Conservation (phyloP, 2,329 filamentous ascomycete genomes). For the Aspergillus neotritici region DNA sequence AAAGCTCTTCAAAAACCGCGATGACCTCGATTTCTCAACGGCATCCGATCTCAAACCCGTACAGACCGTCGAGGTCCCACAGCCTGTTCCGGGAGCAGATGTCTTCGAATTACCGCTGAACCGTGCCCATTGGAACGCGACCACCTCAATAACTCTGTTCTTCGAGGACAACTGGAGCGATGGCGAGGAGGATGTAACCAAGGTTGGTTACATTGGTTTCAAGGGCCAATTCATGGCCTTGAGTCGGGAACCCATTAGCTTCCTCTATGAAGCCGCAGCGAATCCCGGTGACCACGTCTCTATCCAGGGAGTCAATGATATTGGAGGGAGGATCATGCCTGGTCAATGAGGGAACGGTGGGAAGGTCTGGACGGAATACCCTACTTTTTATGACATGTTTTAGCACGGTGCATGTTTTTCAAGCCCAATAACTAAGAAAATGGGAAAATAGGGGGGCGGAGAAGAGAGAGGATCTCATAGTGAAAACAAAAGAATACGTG, state of each 20-base stretch:
- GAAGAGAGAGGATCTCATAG: too few species aligned
- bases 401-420: too few species aligned
- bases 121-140: slow-evolving; percentile 80
- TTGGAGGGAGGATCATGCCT: slow-evolving; percentile 37
- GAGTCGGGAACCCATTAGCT: slow-evolving; percentile 74
- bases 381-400: too few species aligned
- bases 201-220: slow-evolving; percentile 80
- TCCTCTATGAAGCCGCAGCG: slow-evolving; percentile 88
- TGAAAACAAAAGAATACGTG: too few species aligned
- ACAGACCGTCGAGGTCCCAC: slow-evolving; percentile 71
- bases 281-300: slow-evolving; percentile 77
- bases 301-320: slow-evolving; percentile 39
- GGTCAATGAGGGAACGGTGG: slow-evolving; percentile 31
- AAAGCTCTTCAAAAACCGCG: slow-evolving; percentile 80
- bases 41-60: slow-evolving; percentile 65
- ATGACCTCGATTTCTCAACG: slow-evolving; percentile 76
- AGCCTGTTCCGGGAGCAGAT: slow-evolving; percentile 55
- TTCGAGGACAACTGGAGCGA: slow-evolving; percentile 85
- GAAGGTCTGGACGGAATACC: neutral
- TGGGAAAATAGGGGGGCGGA: too few species aligned
- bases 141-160: slow-evolving; percentile 77
- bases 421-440: too few species aligned
- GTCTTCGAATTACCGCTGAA: slow-evolving; percentile 84
- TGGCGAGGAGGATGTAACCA: slow-evolving; percentile 73
- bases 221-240: slow-evolving; percentile 89